phyloP scores from a whole-genome alignment of 352 stramenopile genomes.

The Saprolegnia parasitica region DNA sequence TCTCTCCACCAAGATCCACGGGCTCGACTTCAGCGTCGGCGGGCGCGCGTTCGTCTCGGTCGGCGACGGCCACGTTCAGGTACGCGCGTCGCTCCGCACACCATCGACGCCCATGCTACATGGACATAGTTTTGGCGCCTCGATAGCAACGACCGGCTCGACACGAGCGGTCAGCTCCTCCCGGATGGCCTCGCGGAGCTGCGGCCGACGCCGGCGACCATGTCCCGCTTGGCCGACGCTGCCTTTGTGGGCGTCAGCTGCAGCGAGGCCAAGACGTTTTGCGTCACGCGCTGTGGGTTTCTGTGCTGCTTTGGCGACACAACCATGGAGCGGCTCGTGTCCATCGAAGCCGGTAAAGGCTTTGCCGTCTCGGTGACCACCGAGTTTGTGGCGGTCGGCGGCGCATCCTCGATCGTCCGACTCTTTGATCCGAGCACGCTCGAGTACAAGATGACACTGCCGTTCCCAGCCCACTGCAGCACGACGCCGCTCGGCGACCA shows the following conservation, averaged over 20 bases:
- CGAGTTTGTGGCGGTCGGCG: conserved; percentile 62
- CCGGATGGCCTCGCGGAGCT: conserved; percentile 53
- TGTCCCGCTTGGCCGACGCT: conserved; percentile 54
- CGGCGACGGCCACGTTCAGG: conserved; percentile 74
- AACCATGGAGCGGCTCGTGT: conserved; percentile 66
- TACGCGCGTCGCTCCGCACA: conserved; percentile 31
- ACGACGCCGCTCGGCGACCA: not conserved
- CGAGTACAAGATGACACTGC: conserved; percentile 66
- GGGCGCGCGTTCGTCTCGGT: conserved; percentile 81
- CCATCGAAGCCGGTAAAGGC: conserved; percentile 49
- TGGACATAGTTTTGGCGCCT: conserved; percentile 71
- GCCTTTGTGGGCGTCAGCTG: conserved; percentile 71
- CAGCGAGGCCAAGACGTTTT: conserved; percentile 67
- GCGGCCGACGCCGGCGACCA: conserved; percentile 47
- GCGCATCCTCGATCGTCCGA: conserved; percentile 56
- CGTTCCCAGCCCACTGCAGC: conserved; percentile 39
- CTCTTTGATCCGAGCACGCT: conserved; percentile 70
- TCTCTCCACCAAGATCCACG: conserved; percentile 65
- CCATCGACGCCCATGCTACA: not conserved
- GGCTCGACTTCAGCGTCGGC: conserved; percentile 59
- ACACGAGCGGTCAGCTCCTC: conserved; percentile 49
- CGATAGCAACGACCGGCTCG: conserved; percentile 45
- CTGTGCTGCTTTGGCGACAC: conserved; percentile 73
- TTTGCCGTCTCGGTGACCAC: conserved; percentile 74
- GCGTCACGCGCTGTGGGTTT: conserved; percentile 60